Base-by-base conservation (phyloP, 2,329 filamentous ascomycete genomes). In the Aspergillus caelatus region DNA sequence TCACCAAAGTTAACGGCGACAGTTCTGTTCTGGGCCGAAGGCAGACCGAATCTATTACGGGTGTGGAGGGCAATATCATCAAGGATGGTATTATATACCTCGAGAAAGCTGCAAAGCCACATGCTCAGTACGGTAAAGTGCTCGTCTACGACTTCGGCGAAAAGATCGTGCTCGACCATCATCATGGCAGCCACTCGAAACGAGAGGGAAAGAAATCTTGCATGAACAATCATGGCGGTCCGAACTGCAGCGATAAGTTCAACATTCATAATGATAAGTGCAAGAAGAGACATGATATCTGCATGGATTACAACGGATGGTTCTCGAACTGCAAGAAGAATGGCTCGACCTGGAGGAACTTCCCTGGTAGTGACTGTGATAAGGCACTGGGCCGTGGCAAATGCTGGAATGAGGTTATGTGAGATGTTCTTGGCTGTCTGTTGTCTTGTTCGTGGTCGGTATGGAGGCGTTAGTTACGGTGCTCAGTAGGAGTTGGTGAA, bases 341-440 rank as follows among this genome's bases (percentile, higher is more conserved):
- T 45, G 41, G 56, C 12, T 16, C 41, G 11, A 58, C 56, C n/a
- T 58, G 56, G 56, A 32, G 56, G 14, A 58, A 58, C 56, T 58
- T 58, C 7, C 41, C 39, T 2, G 56, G 56, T 0, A 50, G 46
- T 50, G 46, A 50, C 9, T 50, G 46, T 32, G 46, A 50, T 6
- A 50, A 50, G 26, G 46, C 46, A 19, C 26, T 50, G 0, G 46
- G 46, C 1, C 46, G 46, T 6, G 46, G 46, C 2, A 26, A 50
- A 4, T 50, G 46, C 23, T 32, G 46, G 46, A 50, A 50, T 30
- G 46, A 50, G 14, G 46, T 50, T 50, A 50, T 50, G 46, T 50
- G 46, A 50, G 12, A 26, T 1, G 2, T 9, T 4, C 16, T 9
- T 41, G 39, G 8, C 3, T n/a, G 39, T 14, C 2, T 36, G 14